phyloP scores from a whole-genome alignment of 352 stramenopile genomes.

The Phytopythium vexans region DNA sequence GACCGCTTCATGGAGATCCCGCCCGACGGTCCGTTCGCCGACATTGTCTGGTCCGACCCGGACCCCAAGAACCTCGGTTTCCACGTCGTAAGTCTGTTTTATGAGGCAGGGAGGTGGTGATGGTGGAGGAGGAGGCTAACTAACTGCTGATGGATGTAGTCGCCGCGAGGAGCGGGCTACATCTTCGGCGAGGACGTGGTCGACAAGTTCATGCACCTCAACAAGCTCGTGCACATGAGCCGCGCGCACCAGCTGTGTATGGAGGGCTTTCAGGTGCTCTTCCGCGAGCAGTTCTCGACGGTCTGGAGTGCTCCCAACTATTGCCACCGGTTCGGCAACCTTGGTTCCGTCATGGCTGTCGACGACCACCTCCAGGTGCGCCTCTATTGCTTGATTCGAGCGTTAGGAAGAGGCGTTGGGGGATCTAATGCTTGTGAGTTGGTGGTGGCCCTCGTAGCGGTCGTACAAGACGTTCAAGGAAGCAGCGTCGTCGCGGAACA shows the following conservation, averaged over 20 bases:
- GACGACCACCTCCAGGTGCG: constrained; percentile 57
- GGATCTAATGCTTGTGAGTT: background rate
- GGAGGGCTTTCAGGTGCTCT: constrained; percentile 78
- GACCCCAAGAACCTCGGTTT: constrained; percentile 84
- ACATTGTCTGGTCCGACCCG: constrained; percentile 85
- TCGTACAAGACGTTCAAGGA: constrained; percentile 88
- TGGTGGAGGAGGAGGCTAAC: constrained; percentile 54
- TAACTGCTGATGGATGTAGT: constrained; percentile 55
- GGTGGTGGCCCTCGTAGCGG: constrained; percentile 23
- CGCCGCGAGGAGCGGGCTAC: constrained; percentile 76
- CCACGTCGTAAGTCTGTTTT: constrained; percentile 41
- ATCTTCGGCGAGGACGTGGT: constrained; percentile 87
- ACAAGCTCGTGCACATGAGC: constrained; percentile 78
- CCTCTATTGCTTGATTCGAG: background rate
- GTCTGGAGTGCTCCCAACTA: constrained; percentile 88
- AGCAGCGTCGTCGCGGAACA: constrained; percentile 56
- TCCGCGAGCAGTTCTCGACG: constrained; percentile 74
- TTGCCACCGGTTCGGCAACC: constrained; percentile 82
- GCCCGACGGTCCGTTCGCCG: constrained; percentile 69
- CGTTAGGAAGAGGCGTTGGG: no score
- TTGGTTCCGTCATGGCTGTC: constrained; percentile 68
- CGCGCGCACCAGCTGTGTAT: constrained; percentile 85
- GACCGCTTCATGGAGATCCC: constrained; percentile 80
- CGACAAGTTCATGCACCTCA: constrained; percentile 79
- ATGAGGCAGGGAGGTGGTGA: background rate